Evolutionary conservation across 306 rosid species (phyloP).

Genomic region (Prosopis cineraria): DNA sequence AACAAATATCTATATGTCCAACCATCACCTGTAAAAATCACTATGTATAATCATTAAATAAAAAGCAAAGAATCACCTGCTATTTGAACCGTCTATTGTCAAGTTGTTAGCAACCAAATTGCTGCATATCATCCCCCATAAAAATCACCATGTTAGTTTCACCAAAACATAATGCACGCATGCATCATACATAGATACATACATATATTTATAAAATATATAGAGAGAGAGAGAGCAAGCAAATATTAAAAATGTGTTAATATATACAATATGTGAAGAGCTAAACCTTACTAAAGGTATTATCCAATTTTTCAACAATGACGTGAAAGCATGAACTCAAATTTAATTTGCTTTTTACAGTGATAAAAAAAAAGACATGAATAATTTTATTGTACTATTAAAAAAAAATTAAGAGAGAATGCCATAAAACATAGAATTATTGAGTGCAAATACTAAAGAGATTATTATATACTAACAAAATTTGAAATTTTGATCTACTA

Average conservation of each 20-base stretch:
- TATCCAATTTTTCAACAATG: background rate
- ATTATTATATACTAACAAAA: background rate
- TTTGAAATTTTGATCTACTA: background rate
- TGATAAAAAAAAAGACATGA: too few species aligned
- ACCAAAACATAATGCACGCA: background rate
- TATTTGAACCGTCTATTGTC: slow-evolving; percentile 46
- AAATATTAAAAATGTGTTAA: too few species aligned
- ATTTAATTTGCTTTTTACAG: too few species aligned
- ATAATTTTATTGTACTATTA: background rate
- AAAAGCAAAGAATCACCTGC: slow-evolving; percentile 50
- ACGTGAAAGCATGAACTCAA: background rate
- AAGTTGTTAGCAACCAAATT: slow-evolving; percentile 82
- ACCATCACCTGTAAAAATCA: too few species aligned
- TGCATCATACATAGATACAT: background rate
- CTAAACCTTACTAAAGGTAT: too few species aligned
- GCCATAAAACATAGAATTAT: background rate
- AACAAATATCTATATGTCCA: too few species aligned
- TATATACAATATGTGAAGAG: background rate
- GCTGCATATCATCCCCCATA: slow-evolving; percentile 50
- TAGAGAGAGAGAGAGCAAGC: background rate
- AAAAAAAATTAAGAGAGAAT: background rate
- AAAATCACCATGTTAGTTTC: slow-evolving; percentile 9
- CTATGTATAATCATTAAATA: background rate
- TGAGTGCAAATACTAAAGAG: background rate
- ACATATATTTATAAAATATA: too few species aligned